A percentile compares a stretch with the other conserved stretches of the same genome.
These are phyloP conservation scores for Inga oerstediana DNA, from an alignment of 306 rosid genomes.

Conservation along the genomic window DNA sequence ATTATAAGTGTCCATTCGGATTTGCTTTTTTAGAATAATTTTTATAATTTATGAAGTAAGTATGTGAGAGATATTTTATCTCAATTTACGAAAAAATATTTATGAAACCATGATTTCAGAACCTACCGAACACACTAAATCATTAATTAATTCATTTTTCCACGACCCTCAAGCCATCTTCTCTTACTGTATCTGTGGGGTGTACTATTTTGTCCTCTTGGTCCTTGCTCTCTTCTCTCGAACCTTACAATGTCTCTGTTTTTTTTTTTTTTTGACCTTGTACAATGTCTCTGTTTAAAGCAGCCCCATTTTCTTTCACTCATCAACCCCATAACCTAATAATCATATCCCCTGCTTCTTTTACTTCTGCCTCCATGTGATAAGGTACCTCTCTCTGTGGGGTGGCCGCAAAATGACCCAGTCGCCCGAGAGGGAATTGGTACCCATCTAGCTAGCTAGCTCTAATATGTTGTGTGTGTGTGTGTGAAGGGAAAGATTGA, in stretches of 20 bases:
- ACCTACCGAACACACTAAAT: no score
- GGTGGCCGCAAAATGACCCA: not conserved
- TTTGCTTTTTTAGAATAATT: no score
- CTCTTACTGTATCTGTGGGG: not conserved
- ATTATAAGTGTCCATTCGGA: no score
- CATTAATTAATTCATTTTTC: not conserved
- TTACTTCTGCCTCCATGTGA: not conserved
- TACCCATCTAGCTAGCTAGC: not conserved
- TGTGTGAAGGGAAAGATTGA: not conserved
- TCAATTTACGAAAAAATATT: no score
- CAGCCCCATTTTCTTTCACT: not conserved
- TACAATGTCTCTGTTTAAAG: not conserved
- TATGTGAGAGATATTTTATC: no score
- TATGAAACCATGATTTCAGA: no score
- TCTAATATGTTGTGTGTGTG: not conserved
- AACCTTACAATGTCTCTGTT: conserved; percentile 1
- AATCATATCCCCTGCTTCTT: not conserved
- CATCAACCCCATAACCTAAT: not conserved
- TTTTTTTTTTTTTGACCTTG: no score
- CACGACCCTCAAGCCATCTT: not conserved
- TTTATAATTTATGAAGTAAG: no score
- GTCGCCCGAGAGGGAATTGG: not conserved
- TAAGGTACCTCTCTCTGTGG: not conserved
- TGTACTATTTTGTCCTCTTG: conserved; percentile 18
- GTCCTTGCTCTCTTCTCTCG: not conserved